phyloP scores from a whole-genome alignment of 1,284 basidiomycete genomes.

The Chiua sp. region DNA sequence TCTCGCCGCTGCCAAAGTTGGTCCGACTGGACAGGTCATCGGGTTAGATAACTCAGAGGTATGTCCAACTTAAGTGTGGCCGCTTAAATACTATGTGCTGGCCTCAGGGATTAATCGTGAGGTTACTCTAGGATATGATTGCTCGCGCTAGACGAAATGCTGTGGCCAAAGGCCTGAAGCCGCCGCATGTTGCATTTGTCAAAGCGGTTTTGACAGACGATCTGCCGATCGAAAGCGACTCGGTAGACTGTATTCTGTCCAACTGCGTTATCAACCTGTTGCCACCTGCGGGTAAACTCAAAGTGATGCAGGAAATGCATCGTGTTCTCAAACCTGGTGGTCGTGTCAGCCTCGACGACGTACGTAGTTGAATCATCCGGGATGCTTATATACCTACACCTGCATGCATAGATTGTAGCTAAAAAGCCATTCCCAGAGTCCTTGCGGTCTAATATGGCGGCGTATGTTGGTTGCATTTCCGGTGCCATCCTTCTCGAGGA shows the following conservation, averaged over 20 bases:
- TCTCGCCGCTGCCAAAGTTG: slow-evolving; percentile 53
- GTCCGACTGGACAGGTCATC: slow-evolving; percentile 51
- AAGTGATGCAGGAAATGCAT: slow-evolving; percentile 47
- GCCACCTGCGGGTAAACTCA: slow-evolving; percentile 44
- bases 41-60: slow-evolving; percentile 55
- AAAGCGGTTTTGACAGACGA: slow-evolving; percentile 45
- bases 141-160: slow-evolving; percentile 52
- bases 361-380: slow-evolving; percentile 1
- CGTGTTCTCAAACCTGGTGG: slow-evolving; percentile 58
- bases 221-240: slow-evolving; percentile 50
- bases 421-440: slow-evolving; percentile 45
- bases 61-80: slow-evolving; percentile 22
- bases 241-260: slow-evolving; percentile 57
- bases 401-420: slow-evolving; percentile 45
- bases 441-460: slow-evolving; percentile 44
- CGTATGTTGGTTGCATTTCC: slow-evolving; percentile 50
- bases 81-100: background rate
- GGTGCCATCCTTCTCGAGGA: slow-evolving; percentile 45
- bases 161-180: slow-evolving; percentile 40
- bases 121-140: slow-evolving; percentile 51
- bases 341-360: slow-evolving; percentile 45
- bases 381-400: background rate
- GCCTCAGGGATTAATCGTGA: background rate
- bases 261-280: slow-evolving; percentile 62
- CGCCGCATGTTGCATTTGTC: slow-evolving; percentile 54